phyloP scores from a whole-genome alignment of 2,329 filamentous ascomycete species.

The Aspergillus awamori region DNA sequence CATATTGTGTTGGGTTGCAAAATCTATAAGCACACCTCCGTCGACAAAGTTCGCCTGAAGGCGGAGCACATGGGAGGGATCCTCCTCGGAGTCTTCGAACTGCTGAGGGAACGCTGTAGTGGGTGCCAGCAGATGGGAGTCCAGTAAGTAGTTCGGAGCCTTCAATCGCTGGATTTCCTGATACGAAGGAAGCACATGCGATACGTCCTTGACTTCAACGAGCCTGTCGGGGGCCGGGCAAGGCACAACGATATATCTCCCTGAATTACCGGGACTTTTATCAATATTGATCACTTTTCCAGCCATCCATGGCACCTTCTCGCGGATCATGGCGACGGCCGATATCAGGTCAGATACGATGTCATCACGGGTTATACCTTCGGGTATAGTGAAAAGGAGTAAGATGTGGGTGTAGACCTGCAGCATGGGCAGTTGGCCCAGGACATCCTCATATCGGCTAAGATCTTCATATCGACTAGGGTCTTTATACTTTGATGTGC shows the following conservation, averaged over 20 bases:
- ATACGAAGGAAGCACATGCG: background rate
- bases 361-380: background rate
- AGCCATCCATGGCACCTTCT: background rate
- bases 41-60: constrained; percentile 24
- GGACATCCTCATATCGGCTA: constrained; percentile 1
- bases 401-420: constrained; percentile 11
- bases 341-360: background rate
- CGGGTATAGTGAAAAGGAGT: constrained; percentile 6
- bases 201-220: background rate
- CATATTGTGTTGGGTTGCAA: constrained; percentile 21
- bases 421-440: constrained; percentile 16
- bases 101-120: constrained; percentile 26
- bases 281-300: background rate
- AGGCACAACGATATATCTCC: background rate
- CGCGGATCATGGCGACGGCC: background rate
- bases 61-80: constrained; percentile 16
- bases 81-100: constrained; percentile 19
- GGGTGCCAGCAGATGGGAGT: constrained; percentile 30
- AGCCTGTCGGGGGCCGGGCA: background rate
- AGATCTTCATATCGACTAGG: too few relatives aligned
- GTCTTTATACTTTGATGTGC: too few relatives aligned
- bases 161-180: background rate
- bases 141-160: constrained; percentile 33
- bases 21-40: constrained; percentile 22
- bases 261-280: background rate